Conservation (phyloP, 2,329 filamentous ascomycete genomes). For the Tolypocladium cylindrosporum region DNA sequence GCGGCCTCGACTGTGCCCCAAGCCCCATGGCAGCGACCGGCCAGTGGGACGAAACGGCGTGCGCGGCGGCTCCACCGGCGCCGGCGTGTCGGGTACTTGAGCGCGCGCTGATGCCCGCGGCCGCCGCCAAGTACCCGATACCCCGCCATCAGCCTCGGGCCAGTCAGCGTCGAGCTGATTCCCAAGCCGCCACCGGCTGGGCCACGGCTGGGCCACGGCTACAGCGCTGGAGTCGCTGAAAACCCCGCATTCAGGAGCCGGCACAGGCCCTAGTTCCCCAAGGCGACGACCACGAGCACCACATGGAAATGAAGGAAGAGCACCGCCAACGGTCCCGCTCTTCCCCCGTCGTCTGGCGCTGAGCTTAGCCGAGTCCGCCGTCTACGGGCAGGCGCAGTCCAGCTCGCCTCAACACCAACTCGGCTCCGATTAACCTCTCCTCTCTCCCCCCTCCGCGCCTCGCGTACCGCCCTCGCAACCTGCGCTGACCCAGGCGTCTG, state of each 20-base stretch:
- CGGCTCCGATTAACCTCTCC: background rate
- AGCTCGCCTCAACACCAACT: background rate
- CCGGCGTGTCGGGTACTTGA: background rate
- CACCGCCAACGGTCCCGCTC: background rate
- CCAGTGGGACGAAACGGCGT: background rate
- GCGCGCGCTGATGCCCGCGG: background rate
- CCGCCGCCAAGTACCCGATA: background rate
- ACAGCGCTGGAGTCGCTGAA: background rate
- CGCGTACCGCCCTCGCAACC: background rate
- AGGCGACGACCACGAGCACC: background rate
- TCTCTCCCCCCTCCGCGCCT: background rate
- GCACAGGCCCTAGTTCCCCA: background rate
- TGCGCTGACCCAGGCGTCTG: constrained; percentile 3
- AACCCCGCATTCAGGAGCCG: constrained; percentile 1
- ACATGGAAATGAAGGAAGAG: background rate
- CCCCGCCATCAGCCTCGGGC: constrained; percentile 5
- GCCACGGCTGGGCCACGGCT: background rate
- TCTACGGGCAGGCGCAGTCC: no score
- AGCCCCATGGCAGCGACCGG: background rate
- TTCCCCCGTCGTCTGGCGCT: background rate
- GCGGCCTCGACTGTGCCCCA: no score
- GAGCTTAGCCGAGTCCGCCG: background rate
- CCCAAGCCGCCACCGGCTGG: background rate
- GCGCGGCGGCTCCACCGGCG: background rate
- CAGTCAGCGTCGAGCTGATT: constrained; percentile 6